Evolutionary conservation across 2,329 filamentous ascomycete species (phyloP), one percentile per base, ranked within the genome.

Genomic region (Fusarium virguliforme): DNA sequence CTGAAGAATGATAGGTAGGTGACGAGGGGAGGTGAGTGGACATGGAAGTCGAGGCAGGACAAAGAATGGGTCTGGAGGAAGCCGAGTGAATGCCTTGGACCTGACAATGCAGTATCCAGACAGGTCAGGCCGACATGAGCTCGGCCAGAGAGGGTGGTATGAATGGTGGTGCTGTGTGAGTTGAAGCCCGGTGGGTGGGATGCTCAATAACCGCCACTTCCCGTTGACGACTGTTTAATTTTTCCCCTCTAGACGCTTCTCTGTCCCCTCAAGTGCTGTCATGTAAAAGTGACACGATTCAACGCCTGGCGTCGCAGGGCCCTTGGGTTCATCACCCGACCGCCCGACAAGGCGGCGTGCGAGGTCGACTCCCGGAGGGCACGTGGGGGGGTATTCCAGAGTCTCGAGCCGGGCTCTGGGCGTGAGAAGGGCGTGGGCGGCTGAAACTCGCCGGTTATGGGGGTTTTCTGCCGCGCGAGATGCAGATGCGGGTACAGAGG

Each of bases 271-370:
- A 41, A 59, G 40, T 62, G 56, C 59, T 63, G 57, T 67, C 68
- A 68, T 69, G 72, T 72, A 68, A 74, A 65, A 75, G 62, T 71
- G 63, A 71, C 67, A 73, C 70, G 73, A 71, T 70, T n/a, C 69
- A 62, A 60, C 48, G 55, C 59, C 70, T 60, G 58, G 65, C 57
- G 56, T 43, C 62, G 61, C 64, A 69, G 64, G 70, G 64, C 62
- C 68, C 69, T 60, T 65, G 62, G 50, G 56, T 62, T 60, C 66
- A 60, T 76, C 72, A 73, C 65, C 73, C 68, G 72, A 74, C 70
- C 67, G 41, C 56, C 60, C 55, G 60, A 66, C 61, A 38, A 62
- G 57, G 34, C 48, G 30, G 40, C 71, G 55, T 62, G 63, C 70
- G 53, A 75, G 60, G 57, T 64, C 68, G 65, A 70, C 72, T 75